Conservation (phyloP, 768 basidiomycete genomes). For the Kwoniella bestiolae region DNA sequence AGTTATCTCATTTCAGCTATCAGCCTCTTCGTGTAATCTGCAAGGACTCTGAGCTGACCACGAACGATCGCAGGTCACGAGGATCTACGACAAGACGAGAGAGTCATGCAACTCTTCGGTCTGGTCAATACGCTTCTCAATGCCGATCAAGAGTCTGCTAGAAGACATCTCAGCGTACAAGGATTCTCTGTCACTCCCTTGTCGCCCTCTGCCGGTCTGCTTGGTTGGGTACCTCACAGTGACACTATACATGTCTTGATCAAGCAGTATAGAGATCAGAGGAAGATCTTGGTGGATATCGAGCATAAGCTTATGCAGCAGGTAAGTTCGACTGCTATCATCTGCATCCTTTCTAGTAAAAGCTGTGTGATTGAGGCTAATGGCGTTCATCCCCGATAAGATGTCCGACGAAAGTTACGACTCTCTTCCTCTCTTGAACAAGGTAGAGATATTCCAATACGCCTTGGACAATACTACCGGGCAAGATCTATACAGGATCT, state of each 20-base stretch:
- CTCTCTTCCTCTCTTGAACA: slow-evolving; percentile 87
- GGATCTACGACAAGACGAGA: slow-evolving; percentile 96
- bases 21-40: neutral
- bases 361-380: no score
- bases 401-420: slow-evolving; percentile 98
- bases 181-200: slow-evolving; percentile 89
- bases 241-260: slow-evolving; percentile 96
- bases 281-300: slow-evolving; percentile 95
- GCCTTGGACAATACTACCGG: slow-evolving; percentile 98
- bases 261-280: slow-evolving; percentile 91
- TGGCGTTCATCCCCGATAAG: no score
- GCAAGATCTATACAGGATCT: slow-evolving; percentile 92
- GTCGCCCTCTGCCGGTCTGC: slow-evolving; percentile 89
- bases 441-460: slow-evolving; percentile 99
- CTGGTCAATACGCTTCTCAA: slow-evolving; percentile 93
- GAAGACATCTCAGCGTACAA: slow-evolving; percentile 92
- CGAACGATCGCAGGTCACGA: slow-evolving; percentile 73
- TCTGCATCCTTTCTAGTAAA: no score
- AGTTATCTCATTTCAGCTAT: slow-evolving; percentile 1
- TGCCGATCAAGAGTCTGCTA: slow-evolving; percentile 92
- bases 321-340: slow-evolving; percentile 60
- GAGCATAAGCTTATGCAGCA: slow-evolving; percentile 99
- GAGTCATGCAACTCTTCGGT: slow-evolving; percentile 98
- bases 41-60: slow-evolving; percentile 14
- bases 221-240: slow-evolving; percentile 94